A percentile compares a stretch with the other conserved stretches of the same genome.
Conservation (phyloP, 1,284 basidiomycete genomes). For the Malassezia japonica region DNA sequence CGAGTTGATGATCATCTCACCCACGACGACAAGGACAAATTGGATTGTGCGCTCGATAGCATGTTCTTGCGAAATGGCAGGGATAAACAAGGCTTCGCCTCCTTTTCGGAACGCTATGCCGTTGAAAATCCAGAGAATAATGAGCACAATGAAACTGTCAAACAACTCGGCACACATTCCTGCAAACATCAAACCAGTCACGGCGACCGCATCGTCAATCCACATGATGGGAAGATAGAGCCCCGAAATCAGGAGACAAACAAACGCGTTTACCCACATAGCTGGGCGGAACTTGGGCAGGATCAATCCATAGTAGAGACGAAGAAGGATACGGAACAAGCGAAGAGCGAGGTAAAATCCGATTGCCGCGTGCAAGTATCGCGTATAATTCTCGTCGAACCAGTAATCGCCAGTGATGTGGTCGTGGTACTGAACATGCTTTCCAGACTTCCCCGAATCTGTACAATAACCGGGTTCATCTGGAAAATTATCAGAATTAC, state of each 20-base stretch:
- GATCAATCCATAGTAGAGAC: slow-evolving; percentile 32
- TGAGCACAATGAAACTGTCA: slow-evolving; percentile 24
- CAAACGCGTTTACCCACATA: slow-evolving; percentile 30
- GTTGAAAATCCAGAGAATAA: slow-evolving; percentile 21
- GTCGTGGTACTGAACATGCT: no score
- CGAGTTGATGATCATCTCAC: slow-evolving; percentile 32
- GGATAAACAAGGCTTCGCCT: slow-evolving; percentile 32
- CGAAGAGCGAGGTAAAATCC: slow-evolving; percentile 41
- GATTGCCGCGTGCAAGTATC: slow-evolving; percentile 27
- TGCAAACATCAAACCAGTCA: slow-evolving; percentile 24
- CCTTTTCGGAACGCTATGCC: background rate
- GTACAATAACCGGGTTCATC: no score
- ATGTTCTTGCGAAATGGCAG: slow-evolving; percentile 34
- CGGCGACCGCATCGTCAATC: slow-evolving; percentile 16
- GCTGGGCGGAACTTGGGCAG: slow-evolving; percentile 40
- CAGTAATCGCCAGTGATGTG: slow-evolving; percentile 31
- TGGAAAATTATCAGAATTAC: no score
- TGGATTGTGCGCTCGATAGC: slow-evolving; percentile 33
- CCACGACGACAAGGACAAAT: slow-evolving; percentile 40
- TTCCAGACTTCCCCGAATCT: no score
- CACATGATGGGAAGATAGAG: slow-evolving; percentile 37
- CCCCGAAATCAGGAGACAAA: slow-evolving; percentile 22
- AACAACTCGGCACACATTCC: slow-evolving; percentile 32
- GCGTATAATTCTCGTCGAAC: slow-evolving; percentile 28
- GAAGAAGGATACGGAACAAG: slow-evolving; percentile 24